Percentiles rank a stretch among this genome's conserved stretches.
Conservation (phyloP, 148 eudicot genomes). For the Silene uniflora region DNA sequence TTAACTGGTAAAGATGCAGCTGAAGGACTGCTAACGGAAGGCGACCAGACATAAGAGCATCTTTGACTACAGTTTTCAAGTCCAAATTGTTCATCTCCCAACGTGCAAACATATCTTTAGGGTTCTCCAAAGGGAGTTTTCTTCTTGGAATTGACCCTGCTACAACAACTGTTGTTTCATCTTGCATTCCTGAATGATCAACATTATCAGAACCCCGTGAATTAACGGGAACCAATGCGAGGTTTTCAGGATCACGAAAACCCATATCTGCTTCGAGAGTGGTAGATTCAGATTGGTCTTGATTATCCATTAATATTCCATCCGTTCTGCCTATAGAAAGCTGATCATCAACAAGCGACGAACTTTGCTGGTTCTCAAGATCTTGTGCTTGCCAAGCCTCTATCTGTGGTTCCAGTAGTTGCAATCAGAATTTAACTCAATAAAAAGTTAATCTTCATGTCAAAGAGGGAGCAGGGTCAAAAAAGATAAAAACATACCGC, state of each 20-base stretch:
- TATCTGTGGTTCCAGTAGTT: constrained; percentile 36
- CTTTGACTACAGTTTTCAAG: constrained; percentile 71
- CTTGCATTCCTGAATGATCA: constrained; percentile 31
- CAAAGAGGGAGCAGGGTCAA: not conserved
- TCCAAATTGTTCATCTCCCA: constrained; percentile 84
- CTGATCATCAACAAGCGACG: constrained; percentile 37
- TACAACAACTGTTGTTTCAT: constrained; percentile 36
- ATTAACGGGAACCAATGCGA: constrained; percentile 54
- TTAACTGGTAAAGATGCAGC: constrained; percentile 70
- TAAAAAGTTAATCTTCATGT: constrained; percentile 6
- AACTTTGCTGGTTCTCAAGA: constrained; percentile 28
- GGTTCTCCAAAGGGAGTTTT: constrained; percentile 54
- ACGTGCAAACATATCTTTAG: constrained; percentile 92
- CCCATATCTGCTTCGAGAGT: constrained; percentile 30
- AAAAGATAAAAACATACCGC: constrained; percentile 39
- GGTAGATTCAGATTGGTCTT: constrained; percentile 36
- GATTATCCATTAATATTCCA: constrained; percentile 29
- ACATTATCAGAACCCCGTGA: constrained; percentile 29
- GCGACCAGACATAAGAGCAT: constrained; percentile 87
- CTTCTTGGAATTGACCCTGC: constrained; percentile 39
- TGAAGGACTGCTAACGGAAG: constrained; percentile 96
- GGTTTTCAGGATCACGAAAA: constrained; percentile 36
- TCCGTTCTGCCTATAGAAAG: constrained; percentile 30
- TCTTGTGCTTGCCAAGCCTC: constrained; percentile 39
- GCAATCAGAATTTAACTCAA: constrained; percentile 9